Percentiles rank a stretch among this genome's conserved stretches.
phyloP scores from a whole-genome alignment of 306 rosid genomes.

The Castanospermum australe region DNA sequence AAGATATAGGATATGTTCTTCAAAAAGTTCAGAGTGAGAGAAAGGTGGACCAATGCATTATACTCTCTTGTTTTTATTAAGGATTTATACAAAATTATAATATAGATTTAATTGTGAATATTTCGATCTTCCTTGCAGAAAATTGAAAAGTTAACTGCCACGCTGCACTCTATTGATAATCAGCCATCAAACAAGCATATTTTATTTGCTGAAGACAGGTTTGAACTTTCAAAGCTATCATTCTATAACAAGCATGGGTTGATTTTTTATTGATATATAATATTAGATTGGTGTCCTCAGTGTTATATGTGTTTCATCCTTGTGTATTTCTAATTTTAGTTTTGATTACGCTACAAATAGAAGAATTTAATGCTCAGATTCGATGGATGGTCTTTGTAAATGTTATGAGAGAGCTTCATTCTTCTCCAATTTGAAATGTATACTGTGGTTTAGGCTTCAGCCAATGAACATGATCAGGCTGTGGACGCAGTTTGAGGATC shows the following conservation, averaged over 20 bases:
- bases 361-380: not conserved
- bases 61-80: not conserved
- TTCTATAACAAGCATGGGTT: not conserved
- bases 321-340: not conserved
- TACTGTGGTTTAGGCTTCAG: not conserved
- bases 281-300: not conserved
- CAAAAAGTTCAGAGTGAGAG: constrained; percentile 79
- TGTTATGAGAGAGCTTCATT: not conserved
- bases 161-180: constrained; percentile 58
- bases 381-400: not conserved
- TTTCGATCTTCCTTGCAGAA: constrained; percentile 48
- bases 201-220: constrained; percentile 81
- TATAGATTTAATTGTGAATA: not conserved
- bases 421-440: not conserved
- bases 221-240: constrained; percentile 15
- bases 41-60: constrained; percentile 41
- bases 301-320: not conserved
- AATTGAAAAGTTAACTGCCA: constrained; percentile 68
- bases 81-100: not conserved
- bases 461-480: not conserved
- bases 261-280: not conserved
- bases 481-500: not conserved
- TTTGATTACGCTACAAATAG: not conserved
- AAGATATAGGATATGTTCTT: constrained; percentile 77
- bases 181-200: constrained; percentile 48